Base-by-base conservation (phyloP, 805 yeast species). In the Candida tibetensis region DNA sequence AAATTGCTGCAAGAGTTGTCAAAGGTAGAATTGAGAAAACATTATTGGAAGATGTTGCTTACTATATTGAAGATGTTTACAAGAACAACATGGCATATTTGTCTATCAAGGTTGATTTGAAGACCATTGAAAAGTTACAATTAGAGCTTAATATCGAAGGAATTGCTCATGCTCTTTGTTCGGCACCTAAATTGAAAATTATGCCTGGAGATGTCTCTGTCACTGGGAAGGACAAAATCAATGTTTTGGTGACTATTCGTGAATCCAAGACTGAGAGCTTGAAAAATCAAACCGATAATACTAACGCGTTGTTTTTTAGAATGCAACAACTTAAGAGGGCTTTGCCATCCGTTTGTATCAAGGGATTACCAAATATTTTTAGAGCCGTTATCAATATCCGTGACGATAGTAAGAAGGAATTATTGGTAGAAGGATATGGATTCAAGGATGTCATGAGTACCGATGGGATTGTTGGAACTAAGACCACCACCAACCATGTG, bases 1-100 rank as follows among this genome's bases (percentile, higher is more conserved):
- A 91, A 67, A 84, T 95, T 58, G 97, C 98, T 19, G 99, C 99
- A 0, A 81, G 99, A 64, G 96, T 95, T 49, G 99, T 93, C 22
- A 93, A 93, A 66, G 99, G 99, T 37, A 78, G 99, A 57, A 78
- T 93, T 39, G 99, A 93, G 58, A 93, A 91, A 69, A 93, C 99
- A 0, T 63, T 82, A 37, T 66, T 93, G 44, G 80, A 82, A 45
- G 98, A 95, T 58, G 83, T 93, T 47, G 88, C 95, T 4, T 85
- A 64, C 57, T 89, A 79, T 61, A 85, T 95, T 50, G 96, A 93
- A 62, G 99, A 93, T 66, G 97, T 91, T 10, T 95, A 90, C 62
- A 81, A 79, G 47, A 85, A 85, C 50, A 76, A 77, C 46, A 71
- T 78, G 64, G 87, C 96, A 0, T 89, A 70, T 58, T 68, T 93